These are phyloP conservation scores for Xylariaceae sp. DNA, from an alignment of 2,329 filamentous ascomycete genomes.

Conservation along the genomic window DNA sequence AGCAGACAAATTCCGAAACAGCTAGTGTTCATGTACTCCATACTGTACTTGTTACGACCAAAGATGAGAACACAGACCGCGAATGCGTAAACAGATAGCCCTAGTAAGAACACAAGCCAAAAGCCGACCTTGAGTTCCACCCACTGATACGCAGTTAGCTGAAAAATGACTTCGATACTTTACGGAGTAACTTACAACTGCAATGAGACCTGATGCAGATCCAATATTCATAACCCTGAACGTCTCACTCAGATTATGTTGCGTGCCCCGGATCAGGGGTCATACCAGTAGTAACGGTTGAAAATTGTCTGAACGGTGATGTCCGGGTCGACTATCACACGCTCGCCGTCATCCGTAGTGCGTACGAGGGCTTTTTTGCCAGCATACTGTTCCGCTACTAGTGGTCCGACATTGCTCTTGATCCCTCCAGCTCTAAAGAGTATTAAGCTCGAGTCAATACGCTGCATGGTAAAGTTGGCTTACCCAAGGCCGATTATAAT, in stretches of 20 bases:
- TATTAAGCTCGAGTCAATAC: not conserved
- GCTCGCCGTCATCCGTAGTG: slow-evolving; percentile 47
- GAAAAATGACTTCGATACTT: not conserved
- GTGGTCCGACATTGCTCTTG: slow-evolving; percentile 59
- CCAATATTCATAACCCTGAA: slow-evolving; percentile 65
- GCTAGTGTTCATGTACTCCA: slow-evolving; percentile 10
- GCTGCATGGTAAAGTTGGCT: not conserved
- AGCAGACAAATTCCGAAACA: not conserved
- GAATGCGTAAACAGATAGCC: slow-evolving; percentile 60
- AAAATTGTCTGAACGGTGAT: slow-evolving; percentile 67
- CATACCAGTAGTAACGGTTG: slow-evolving; percentile 72
- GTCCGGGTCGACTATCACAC: slow-evolving; percentile 64
- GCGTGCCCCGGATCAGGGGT: slow-evolving; percentile 47
- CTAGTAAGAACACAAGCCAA: slow-evolving; percentile 56
- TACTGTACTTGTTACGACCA: slow-evolving; percentile 43
- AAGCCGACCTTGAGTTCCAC: slow-evolving; percentile 25
- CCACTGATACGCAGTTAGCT: not conserved
- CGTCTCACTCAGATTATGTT: slow-evolving; percentile 23
- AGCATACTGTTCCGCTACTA: slow-evolving; percentile 64
- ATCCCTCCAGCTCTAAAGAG: slow-evolving; percentile 60
- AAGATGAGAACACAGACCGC: slow-evolving; percentile 51
- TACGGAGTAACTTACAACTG: not conserved
- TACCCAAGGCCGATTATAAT: slow-evolving; percentile 56
- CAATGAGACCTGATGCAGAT: slow-evolving; percentile 29
- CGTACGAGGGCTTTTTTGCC: slow-evolving; percentile 51